Evolutionary conservation across 306 rosid genomes (phyloP), one percentile per base, ranked within the genome.

Genomic region (Neltuma alba): DNA sequence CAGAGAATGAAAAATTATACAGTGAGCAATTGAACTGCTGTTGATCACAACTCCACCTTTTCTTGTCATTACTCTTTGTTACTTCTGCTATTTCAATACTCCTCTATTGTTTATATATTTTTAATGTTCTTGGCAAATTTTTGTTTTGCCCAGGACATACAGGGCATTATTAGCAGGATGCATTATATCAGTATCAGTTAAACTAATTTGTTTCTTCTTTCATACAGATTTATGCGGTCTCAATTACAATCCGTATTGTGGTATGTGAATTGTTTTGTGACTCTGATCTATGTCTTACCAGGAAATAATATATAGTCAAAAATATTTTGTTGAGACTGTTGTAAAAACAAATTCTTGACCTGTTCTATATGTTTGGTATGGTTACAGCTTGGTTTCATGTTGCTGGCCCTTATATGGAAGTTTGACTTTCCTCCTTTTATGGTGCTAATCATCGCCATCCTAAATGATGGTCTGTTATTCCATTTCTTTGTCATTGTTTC

Each of bases 1-100:
- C 99, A 95, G 86, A 90, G 99, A 86, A 95, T 95, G 99, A 95
- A 95, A 80, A 95, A 95, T 82, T 95, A 95, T 88, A 95, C 99
- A 4, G 99, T 95, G 84, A 84, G 93, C 81, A 77, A 50, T 75
- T 78, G 42, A 74, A 54, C 72, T 45, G 20, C 14, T 83, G 7
- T 76, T 64, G 4, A 60, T 58, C 67, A 68, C 15, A 36, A 36
- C 63, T 68, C 81, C 42, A 77, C 66, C 66, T 28, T 60, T 60
- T 12, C 20, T 28, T 60, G 30, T 60, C 27, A 57, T 27, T 30
- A 60, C 8, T 69, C 73, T 12, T 72, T 28, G 55, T 75, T 75
- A 70, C 12, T 33, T 73, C 65, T 42, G n/a, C 34, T 48, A 38
- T 41, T 48, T 21, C 30, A 23, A 31, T 41, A 50, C 33, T 69